phyloP scores from a whole-genome alignment of 2,329 filamentous ascomycete species.

The Colletotrichum camelliae region DNA sequence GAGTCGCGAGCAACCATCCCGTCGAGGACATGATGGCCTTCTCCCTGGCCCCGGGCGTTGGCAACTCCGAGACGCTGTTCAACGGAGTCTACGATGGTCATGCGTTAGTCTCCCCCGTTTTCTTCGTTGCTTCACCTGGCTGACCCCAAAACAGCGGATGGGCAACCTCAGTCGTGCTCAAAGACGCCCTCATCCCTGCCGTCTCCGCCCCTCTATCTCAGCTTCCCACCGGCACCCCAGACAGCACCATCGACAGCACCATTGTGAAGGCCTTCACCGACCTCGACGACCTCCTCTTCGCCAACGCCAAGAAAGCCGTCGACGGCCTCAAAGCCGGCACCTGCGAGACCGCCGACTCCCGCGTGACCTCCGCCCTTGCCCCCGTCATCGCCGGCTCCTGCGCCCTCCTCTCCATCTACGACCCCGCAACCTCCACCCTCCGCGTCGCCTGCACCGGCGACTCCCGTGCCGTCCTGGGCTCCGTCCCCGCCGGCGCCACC shows the following conservation, averaged over 20 bases:
- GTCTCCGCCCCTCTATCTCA: conserved; percentile 40
- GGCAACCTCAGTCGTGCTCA: conserved; percentile 45
- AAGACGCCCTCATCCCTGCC: conserved; percentile 44
- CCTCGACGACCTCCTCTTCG: conserved; percentile 62
- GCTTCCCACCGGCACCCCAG: conserved; percentile 37
- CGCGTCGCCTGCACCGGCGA: conserved; percentile 72
- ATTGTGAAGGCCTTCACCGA: conserved; percentile 64
- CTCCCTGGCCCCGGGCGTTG: conserved; percentile 34
- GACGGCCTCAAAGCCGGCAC: conserved; percentile 30
- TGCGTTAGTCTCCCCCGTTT: conserved; percentile 34
- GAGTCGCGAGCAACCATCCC: conserved; percentile 39
- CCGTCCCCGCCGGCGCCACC: conserved; percentile 38
- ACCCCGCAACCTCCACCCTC: conserved; percentile 56
- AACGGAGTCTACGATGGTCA: conserved; percentile 55
- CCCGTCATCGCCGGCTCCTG: conserved; percentile 60
- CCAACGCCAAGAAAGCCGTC: conserved; percentile 36
- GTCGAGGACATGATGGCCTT: conserved; percentile 41
- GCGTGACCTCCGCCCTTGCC: conserved; percentile 29
- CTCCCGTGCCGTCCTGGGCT: conserved; percentile 68
- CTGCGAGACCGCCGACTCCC: conserved; percentile 4
- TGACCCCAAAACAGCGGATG: conserved; percentile 36
- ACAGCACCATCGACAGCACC: conserved; percentile 54
- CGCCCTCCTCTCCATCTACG: conserved; percentile 67
- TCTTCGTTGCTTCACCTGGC: neutral
- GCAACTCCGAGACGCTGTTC: conserved; percentile 31